Evolutionary conservation across 176 grass and related monocot species (phyloP).

Genomic region (Bolboschoenus planiculmis): DNA sequence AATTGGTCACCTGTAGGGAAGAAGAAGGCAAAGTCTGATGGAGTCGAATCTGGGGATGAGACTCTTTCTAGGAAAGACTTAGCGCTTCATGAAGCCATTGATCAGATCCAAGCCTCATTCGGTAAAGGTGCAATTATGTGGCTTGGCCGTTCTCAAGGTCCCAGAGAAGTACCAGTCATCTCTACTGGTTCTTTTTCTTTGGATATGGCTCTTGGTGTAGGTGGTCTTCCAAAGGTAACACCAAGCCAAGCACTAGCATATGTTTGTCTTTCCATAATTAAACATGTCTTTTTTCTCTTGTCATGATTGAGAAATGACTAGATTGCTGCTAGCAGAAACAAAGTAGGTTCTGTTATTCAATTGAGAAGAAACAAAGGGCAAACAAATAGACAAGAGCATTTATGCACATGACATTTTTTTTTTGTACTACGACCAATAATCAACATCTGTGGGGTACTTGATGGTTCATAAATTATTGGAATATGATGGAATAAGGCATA

Average conservation of each 20-base stretch:
- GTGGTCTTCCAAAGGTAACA: constrained; percentile 93
- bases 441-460: background rate
- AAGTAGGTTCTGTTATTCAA: background rate
- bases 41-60: constrained; percentile 59
- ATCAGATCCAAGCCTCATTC: constrained; percentile 84
- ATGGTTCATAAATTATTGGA: background rate
- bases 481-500: background rate
- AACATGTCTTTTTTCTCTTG: background rate
- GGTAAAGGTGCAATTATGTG: constrained; percentile 97
- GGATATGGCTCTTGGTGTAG: constrained; percentile 78
- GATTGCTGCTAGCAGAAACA: background rate
- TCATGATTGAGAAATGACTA: background rate
- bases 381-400: background rate
- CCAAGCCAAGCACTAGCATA: background rate
- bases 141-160: constrained; percentile 73
- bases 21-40: constrained; percentile 60
- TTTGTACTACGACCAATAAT: background rate
- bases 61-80: constrained; percentile 81
- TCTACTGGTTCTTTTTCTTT: constrained; percentile 86
- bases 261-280: background rate
- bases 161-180: constrained; percentile 72
- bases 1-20: constrained; percentile 40
- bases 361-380: background rate
- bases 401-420: background rate
- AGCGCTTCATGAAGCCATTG: constrained; percentile 87